These are phyloP conservation scores for Xylariaceae sp. DNA, from an alignment of 2,329 filamentous ascomycete genomes.

Conservation along the genomic window DNA sequence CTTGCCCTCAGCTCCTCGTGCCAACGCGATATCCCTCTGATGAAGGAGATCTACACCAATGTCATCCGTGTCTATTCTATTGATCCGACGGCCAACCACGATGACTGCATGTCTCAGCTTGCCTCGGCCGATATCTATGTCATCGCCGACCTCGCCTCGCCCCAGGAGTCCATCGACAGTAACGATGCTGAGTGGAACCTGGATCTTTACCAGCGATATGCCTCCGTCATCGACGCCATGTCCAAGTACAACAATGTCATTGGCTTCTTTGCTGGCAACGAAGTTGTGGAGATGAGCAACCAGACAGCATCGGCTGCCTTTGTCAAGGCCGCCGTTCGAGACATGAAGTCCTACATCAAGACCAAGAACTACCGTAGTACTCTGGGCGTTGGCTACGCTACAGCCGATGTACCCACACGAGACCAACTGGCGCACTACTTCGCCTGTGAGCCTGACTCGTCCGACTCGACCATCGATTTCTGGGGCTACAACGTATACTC, in stretches of 20 bases:
- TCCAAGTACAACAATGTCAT: slow-evolving; percentile 82
- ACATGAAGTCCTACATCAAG: slow-evolving; percentile 92
- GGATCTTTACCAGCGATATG: slow-evolving; percentile 73
- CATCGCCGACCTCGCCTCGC: slow-evolving; percentile 82
- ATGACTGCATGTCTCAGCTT: slow-evolving; percentile 75
- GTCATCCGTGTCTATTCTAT: slow-evolving; percentile 93
- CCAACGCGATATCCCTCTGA: slow-evolving; percentile 76
- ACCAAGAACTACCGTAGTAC: slow-evolving; percentile 59
- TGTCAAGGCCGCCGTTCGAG: slow-evolving; percentile 95
- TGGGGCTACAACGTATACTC: slow-evolving; percentile 99
- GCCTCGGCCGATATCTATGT: slow-evolving; percentile 88
- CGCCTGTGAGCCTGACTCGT: slow-evolving; percentile 67
- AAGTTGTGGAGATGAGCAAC: slow-evolving; percentile 82
- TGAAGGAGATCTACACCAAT: slow-evolving; percentile 77
- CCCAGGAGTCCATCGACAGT: slow-evolving; percentile 76
- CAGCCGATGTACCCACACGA: slow-evolving; percentile 81
- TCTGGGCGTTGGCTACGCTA: slow-evolving; percentile 90
- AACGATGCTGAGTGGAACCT: slow-evolving; percentile 71
- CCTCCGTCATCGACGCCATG: slow-evolving; percentile 72
- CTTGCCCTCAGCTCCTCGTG: slow-evolving; percentile 65
- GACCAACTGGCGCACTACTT: slow-evolving; percentile 83
- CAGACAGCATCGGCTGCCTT: slow-evolving; percentile 89
- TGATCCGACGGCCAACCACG: slow-evolving; percentile 71
- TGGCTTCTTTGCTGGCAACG: slow-evolving; percentile 98
- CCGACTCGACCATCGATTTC: slow-evolving; percentile 67